Conservation (phyloP, 139 green algal species). For the Micromonas pusilla region DNA sequence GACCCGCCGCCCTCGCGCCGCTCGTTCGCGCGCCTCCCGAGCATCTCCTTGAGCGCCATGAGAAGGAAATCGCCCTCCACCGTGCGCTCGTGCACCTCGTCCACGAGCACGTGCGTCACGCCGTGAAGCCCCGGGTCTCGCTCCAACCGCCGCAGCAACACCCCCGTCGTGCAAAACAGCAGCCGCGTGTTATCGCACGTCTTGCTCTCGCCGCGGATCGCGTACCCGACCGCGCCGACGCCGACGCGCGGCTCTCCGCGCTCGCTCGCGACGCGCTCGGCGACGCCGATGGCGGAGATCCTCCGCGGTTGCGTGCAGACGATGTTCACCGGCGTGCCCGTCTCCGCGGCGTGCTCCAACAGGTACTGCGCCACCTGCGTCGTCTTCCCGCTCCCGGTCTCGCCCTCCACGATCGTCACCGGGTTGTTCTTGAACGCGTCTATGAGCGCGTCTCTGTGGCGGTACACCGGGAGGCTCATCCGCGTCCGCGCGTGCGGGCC, state of each 20-base stretch:
- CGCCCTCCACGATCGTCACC: slow-evolving; percentile 44
- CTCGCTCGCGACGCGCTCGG: slow-evolving; percentile 31
- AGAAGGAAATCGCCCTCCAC: slow-evolving; percentile 75
- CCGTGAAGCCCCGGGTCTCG: slow-evolving; percentile 54
- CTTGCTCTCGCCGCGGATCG: slow-evolving; percentile 25
- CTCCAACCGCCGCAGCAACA: slow-evolving; percentile 63
- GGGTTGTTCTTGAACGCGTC: slow-evolving; percentile 1
- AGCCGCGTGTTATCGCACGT: slow-evolving; percentile 58
- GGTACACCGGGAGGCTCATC: not conserved
- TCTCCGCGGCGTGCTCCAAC: slow-evolving; percentile 59
- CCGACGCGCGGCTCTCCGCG: slow-evolving; percentile 22
- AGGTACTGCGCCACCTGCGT: slow-evolving; percentile 73
- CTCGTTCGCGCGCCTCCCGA: too few relatives aligned
- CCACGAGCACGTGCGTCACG: slow-evolving; percentile 81
- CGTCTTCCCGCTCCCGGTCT: slow-evolving; percentile 66
- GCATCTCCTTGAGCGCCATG: slow-evolving; percentile 52
- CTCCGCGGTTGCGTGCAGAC: slow-evolving; percentile 36
- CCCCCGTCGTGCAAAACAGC: slow-evolving; percentile 72
- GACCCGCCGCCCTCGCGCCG: not conserved
- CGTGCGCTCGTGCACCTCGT: slow-evolving; percentile 83
- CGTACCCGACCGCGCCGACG: slow-evolving; percentile 22
- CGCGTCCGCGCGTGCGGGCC: not conserved
- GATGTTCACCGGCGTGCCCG: slow-evolving; percentile 22
- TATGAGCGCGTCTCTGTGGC: not conserved
- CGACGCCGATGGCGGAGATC: slow-evolving; percentile 32